Percentiles rank a stretch among this genome's conserved stretches.
Evolutionary conservation across 371 early-diverging fungal species (phyloP).

Genomic region (Mortierella sp.): DNA sequence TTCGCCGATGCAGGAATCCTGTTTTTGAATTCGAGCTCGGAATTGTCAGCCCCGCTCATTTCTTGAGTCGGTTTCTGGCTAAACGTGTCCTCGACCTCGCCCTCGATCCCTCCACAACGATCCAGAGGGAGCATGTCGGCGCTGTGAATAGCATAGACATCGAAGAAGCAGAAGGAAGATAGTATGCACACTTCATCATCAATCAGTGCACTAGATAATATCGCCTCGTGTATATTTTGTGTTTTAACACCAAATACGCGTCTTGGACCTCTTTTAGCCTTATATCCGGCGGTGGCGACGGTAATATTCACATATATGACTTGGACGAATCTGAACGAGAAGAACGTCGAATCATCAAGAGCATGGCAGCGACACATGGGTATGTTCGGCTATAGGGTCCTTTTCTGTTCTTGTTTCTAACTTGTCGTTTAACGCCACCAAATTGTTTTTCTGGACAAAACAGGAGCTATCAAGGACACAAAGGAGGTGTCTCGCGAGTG

Average conservation of each 20-base stretch:
- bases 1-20: conserved; percentile 17
- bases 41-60: conserved; percentile 7
- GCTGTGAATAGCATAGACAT: conserved; percentile 67
- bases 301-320: conserved; percentile 78
- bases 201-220: too few relatives aligned
- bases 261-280: conserved; percentile 55
- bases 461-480: conserved; percentile 65
- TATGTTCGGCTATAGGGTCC: conserved; percentile 15
- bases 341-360: conserved; percentile 56
- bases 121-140: conserved; percentile 56
- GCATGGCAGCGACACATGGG: conserved; percentile 62
- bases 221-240: not conserved
- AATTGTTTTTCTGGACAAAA: not conserved
- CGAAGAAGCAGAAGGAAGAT: conserved; percentile 69
- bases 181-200: conserved; percentile 60
- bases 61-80: conserved; percentile 16
- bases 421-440: conserved; percentile 23
- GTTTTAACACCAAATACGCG: too few relatives aligned
- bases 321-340: conserved; percentile 58
- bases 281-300: conserved; percentile 77
- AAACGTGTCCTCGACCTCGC: conserved; percentile 25
- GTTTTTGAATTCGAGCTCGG: conserved; percentile 33
- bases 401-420: not conserved
- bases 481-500: conserved; percentile 75
- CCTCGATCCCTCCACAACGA: conserved; percentile 37